Evolutionary conservation across 768 basidiomycete genomes (phyloP).

Genomic region (Pulveroboletus sp.): DNA sequence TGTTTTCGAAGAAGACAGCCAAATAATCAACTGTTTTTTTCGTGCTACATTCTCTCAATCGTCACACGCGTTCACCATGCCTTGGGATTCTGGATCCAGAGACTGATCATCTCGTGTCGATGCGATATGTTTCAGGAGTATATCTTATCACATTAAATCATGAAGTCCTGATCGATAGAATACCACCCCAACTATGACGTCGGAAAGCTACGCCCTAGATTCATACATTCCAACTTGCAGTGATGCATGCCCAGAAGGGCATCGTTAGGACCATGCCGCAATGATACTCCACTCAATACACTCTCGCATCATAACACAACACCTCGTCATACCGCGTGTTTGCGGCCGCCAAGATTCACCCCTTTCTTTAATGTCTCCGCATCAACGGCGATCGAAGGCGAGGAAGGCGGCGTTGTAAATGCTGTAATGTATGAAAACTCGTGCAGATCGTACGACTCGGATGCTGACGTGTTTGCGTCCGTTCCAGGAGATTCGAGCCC

Average conservation of each 20-base stretch:
- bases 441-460: slow-evolving; percentile 23
- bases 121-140: background rate
- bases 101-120: background rate
- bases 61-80: slow-evolving; percentile 21
- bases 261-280: slow-evolving; percentile 2
- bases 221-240: slow-evolving; percentile 1
- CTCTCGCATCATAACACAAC: slow-evolving; percentile 1
- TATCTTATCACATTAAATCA: slow-evolving; percentile 27
- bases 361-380: slow-evolving; percentile 10
- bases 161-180: slow-evolving; percentile 13
- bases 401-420: slow-evolving; percentile 30
- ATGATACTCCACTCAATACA: slow-evolving; percentile 11
- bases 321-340: slow-evolving; percentile 12
- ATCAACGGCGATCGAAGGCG: slow-evolving; percentile 17
- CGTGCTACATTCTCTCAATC: slow-evolving; percentile 5
- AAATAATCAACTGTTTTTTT: slow-evolving; percentile 1
- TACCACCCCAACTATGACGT: slow-evolving; percentile 8
- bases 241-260: background rate
- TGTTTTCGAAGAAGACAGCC: slow-evolving; percentile 4
- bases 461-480: slow-evolving; percentile 9
- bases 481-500: slow-evolving; percentile 11
- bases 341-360: slow-evolving; percentile 4
- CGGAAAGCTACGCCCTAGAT: slow-evolving; percentile 16
- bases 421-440: slow-evolving; percentile 32
- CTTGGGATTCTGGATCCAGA: slow-evolving; percentile 5